phyloP scores from a whole-genome alignment of 1,139 yeast genomes.

The Debaryomycetaceae sp. region DNA sequence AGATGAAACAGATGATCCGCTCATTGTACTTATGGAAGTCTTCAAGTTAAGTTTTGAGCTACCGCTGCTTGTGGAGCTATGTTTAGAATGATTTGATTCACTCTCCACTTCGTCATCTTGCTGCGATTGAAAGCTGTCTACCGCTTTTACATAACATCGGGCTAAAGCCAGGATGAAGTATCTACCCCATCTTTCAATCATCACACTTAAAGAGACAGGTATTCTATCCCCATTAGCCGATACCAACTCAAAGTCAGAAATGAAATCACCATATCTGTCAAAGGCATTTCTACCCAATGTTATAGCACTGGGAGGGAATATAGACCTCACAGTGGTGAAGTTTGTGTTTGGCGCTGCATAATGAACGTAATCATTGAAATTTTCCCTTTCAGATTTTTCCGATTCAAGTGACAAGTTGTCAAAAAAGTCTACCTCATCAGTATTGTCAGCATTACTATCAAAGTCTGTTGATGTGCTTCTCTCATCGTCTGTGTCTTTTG shows the following conservation, averaged over 20 bases:
- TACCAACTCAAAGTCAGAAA: conserved; percentile 69
- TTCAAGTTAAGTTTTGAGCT: conserved; percentile 9
- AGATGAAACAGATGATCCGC: conserved; percentile 11
- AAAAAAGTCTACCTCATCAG: background rate
- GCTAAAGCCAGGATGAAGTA: conserved; percentile 61
- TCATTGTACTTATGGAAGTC: conserved; percentile 11
- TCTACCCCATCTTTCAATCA: conserved; percentile 73
- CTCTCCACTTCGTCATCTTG: conserved; percentile 13
- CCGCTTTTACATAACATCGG: conserved; percentile 60
- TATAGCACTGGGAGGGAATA: conserved; percentile 72
- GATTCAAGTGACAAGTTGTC: background rate
- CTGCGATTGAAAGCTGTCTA: conserved; percentile 42
- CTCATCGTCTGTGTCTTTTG: conserved; percentile 16
- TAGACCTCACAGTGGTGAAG: conserved; percentile 62
- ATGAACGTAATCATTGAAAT: conserved; percentile 69
- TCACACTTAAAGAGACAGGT: conserved; percentile 55
- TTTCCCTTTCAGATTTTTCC: conserved; percentile 23
- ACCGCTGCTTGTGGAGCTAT: conserved; percentile 6
- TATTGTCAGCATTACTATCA: background rate
- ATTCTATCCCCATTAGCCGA: conserved; percentile 64
- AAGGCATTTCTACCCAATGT: conserved; percentile 73
- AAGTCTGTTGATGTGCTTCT: conserved; percentile 11
- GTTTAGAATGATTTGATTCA: conserved; percentile 3
- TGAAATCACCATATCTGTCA: conserved; percentile 59
- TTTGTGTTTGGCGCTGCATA: conserved; percentile 70